phyloP scores from a whole-genome alignment of 2,329 filamentous ascomycete species.

The Raffaelea arxii region DNA sequence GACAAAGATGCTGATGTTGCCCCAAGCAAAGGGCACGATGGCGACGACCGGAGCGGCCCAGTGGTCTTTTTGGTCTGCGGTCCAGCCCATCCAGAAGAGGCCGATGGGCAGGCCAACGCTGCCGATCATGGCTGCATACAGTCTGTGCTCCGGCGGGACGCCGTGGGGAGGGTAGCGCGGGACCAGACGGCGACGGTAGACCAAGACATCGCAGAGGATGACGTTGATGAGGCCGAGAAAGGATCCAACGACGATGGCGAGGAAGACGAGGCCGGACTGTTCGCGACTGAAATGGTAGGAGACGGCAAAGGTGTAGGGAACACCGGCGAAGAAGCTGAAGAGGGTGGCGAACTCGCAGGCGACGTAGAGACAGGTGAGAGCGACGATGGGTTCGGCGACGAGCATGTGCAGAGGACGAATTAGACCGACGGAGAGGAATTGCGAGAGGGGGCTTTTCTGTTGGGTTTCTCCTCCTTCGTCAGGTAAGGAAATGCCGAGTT shows the following conservation, averaged over 20 bases:
- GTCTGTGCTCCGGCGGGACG: slow-evolving; percentile 44
- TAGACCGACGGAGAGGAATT: slow-evolving; percentile 27
- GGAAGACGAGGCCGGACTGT: slow-evolving; percentile 32
- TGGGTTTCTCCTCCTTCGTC: neutral
- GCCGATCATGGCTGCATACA: slow-evolving; percentile 50
- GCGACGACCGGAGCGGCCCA: slow-evolving; percentile 42
- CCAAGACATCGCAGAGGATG: slow-evolving; percentile 27
- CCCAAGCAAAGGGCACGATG: slow-evolving; percentile 48
- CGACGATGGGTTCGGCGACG: slow-evolving; percentile 52
- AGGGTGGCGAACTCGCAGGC: slow-evolving; percentile 41
- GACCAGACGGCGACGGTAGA: slow-evolving; percentile 28
- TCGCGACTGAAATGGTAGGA: slow-evolving; percentile 35
- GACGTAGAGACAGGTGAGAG: slow-evolving; percentile 41
- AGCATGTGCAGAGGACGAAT: slow-evolving; percentile 48
- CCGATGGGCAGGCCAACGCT: slow-evolving; percentile 41
- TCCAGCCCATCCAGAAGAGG: slow-evolving; percentile 54
- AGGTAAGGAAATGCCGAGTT: slow-evolving; percentile 20
- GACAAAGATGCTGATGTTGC: slow-evolving; percentile 50
- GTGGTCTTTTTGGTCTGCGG: slow-evolving; percentile 30
- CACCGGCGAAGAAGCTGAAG: slow-evolving; percentile 42
- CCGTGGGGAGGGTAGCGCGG: slow-evolving; percentile 21
- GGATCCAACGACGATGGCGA: slow-evolving; percentile 35
- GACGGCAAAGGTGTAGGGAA: slow-evolving; percentile 36
- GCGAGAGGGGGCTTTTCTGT: neutral
- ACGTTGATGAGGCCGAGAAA: slow-evolving; percentile 31